phyloP scores from a whole-genome alignment of 2,329 filamentous ascomycete species.

The Teratosphaeria nubilosa region DNA sequence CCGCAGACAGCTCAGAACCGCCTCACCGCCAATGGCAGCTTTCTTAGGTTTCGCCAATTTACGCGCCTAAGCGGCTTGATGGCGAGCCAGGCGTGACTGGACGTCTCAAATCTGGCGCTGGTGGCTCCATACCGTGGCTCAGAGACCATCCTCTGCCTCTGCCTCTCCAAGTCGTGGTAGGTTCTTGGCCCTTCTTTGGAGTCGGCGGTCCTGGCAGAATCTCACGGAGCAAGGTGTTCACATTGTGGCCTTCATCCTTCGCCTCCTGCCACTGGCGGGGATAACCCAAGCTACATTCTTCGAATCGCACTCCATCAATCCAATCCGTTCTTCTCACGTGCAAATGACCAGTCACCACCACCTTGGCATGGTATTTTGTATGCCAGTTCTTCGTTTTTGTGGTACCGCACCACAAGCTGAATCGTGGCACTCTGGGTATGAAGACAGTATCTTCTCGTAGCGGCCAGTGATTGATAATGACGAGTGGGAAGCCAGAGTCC shows the following conservation, averaged over 20 bases:
- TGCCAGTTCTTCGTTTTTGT: conserved; percentile 40
- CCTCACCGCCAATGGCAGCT: neutral
- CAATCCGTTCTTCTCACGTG: conserved; percentile 39
- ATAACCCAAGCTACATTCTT: conserved; percentile 39
- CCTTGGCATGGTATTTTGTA: conserved; percentile 35
- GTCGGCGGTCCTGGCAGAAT: conserved; percentile 32
- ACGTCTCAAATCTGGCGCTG: neutral
- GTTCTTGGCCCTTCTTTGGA: conserved; percentile 6
- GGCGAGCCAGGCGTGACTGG: neutral
- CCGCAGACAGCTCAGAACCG: neutral
- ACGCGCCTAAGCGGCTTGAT: neutral
- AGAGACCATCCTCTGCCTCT: conserved; percentile 9
- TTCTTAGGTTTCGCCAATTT: neutral
- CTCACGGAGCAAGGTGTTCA: conserved; percentile 37
- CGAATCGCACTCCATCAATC: conserved; percentile 36
- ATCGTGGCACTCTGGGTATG: conserved; percentile 33
- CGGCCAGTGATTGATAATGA: conserved; percentile 40
- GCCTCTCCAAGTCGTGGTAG: conserved; percentile 8
- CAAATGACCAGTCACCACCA: conserved; percentile 38
- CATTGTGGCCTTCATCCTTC: conserved; percentile 32
- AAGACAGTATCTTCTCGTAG: conserved; percentile 35
- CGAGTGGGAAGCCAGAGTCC: conserved; percentile 23
- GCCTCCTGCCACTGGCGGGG: conserved; percentile 37
- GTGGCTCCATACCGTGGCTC: conserved; percentile 7
- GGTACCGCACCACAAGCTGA: conserved; percentile 39